Base-by-base conservation (phyloP, 768 basidiomycete genomes). In the Xerocomus potaroensis region DNA sequence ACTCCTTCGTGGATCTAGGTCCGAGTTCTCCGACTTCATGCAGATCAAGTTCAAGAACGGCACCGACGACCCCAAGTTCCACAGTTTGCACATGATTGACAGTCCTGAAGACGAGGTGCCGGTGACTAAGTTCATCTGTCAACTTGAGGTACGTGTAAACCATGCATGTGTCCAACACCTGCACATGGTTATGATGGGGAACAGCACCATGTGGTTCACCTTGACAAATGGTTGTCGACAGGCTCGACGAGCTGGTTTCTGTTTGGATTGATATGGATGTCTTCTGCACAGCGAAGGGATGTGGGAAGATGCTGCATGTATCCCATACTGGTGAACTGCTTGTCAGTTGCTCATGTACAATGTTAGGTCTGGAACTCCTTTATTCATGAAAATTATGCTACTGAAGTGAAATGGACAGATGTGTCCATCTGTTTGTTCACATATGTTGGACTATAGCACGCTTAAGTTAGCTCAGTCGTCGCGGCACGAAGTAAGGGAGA, bases 41-140 rank as follows among this genome's bases (percentile, higher is more conserved):
- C 82, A 87, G 50, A 74, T 89, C 77, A 83, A 78, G 66, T 88
- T 88, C 78, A 84, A 80, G 76, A 90, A 90, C 62, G 86, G 87
- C 26, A 87, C 88, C 16, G 38, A 58, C 14, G 56, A 72, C n/a
- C n/a, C n/a, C 33, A 68, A 67, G 53, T 86, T 85, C 72, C 64
- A 75, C 43, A 80, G 80, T 26, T 58, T 87, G 56, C 79, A 83
- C 53, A 78, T 83, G 62, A 88, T 89, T 62, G 83, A 77, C 32
- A 79, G 84, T 68, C 71, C 78, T 37, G 77, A 78, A 48, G 80
- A 85, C 55, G 12, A n/a, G 4, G 80, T 91, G 45, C 84, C 86
- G 31, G 74, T 88, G 55, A 88, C 86, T 21, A 84, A 88, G 62
- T 89, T 90, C 69, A 82, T 88, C 65, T 87, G 87, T 71, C 77